These are phyloP conservation scores for Alternaria gansuensis DNA, from an alignment of 2,329 filamentous ascomycete genomes.

Conservation along the genomic window DNA sequence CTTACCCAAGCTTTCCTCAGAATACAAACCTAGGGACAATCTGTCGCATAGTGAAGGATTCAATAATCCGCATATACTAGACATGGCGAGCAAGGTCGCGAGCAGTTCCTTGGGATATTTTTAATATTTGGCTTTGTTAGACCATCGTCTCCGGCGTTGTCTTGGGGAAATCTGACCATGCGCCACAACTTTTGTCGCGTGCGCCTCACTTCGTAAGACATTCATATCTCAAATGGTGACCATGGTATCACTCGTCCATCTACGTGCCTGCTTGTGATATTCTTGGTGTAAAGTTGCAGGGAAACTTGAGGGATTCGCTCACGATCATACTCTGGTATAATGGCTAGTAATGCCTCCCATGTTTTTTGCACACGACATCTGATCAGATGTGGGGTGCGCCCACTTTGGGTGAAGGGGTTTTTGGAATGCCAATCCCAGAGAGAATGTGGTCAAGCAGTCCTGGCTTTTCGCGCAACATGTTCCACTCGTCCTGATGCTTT, in stretches of 20 bases:
- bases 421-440: conserved; percentile 48
- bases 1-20: conserved; percentile 7
- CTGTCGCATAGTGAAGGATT: neutral
- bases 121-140: conserved; percentile 4
- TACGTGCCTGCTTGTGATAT: neutral
- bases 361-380: neutral
- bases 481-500: conserved; percentile 64
- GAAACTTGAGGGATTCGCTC: neutral
- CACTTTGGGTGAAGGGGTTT: conserved; percentile 6
- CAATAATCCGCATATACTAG: neutral
- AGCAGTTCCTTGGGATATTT: neutral
- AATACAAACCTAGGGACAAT: neutral
- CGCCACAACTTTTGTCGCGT: conserved; percentile 16
- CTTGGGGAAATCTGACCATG: neutral
- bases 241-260: conserved; percentile 2
- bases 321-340: neutral
- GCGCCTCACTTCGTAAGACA: conserved; percentile 16
- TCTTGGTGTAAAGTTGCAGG: neutral
- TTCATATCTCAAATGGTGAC: conserved; percentile 1
- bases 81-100: neutral
- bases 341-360: neutral
- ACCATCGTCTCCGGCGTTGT: conserved; percentile 1
- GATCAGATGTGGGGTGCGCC: conserved; percentile 12
- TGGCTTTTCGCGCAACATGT: conserved; percentile 55
- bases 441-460: conserved; percentile 57